These are phyloP conservation scores for Rhizophagus clarus DNA, from an alignment of 192 early-diverging fungal species.

Conservation along the genomic window DNA sequence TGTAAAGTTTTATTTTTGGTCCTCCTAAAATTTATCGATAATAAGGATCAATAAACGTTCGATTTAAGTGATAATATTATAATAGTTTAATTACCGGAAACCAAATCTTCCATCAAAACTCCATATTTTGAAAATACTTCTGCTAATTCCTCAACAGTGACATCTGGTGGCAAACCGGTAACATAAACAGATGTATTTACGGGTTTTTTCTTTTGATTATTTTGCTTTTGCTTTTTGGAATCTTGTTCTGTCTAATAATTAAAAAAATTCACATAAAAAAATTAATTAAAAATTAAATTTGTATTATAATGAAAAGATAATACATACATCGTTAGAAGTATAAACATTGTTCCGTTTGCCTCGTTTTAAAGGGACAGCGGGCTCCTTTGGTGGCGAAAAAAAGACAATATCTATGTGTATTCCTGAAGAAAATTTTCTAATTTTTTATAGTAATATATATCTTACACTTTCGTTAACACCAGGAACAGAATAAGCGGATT, in stretches of 20 bases:
- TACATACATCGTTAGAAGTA: conserved; percentile 47
- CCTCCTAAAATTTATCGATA: conserved; percentile 52
- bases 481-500: conserved; percentile 64
- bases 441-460: not conserved
- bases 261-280: not conserved
- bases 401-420: conserved; percentile 1
- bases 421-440: not conserved
- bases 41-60: not conserved
- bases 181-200: conserved; percentile 86
- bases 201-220: conserved; percentile 44
- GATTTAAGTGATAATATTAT: not conserved
- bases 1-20: conserved; percentile 92
- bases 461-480: conserved; percentile 60
- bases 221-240: conserved; percentile 54
- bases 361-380: conserved; percentile 37
- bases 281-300: not conserved
- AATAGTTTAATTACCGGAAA: not conserved
- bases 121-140: conserved; percentile 77
- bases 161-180: conserved; percentile 78
- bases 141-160: conserved; percentile 77
- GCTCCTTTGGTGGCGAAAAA: conserved; percentile 34
- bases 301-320: not conserved
- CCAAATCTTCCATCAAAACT: conserved; percentile 74
- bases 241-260: conserved; percentile 35
- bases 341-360: conserved; percentile 55